These are phyloP conservation scores for Fusarium sp. DNA, from an alignment of 2,329 filamentous ascomycete genomes.

Conservation along the genomic window DNA sequence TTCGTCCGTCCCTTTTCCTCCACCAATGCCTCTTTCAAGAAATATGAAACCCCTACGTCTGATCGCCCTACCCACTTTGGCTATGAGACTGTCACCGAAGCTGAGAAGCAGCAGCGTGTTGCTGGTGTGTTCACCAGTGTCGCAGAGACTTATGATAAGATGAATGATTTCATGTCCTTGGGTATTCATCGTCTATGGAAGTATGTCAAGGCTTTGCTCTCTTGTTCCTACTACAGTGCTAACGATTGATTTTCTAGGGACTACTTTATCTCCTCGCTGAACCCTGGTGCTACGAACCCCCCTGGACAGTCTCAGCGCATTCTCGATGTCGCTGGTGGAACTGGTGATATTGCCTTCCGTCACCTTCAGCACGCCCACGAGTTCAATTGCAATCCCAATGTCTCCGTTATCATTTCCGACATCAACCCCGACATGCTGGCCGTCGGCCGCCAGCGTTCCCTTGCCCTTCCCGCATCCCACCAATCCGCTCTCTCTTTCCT, in stretches of 20 bases:
- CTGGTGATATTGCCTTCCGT: constrained; percentile 97
- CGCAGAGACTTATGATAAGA: constrained; percentile 92
- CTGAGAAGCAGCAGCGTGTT: constrained; percentile 78
- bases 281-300: constrained; percentile 74
- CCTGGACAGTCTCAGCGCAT: constrained; percentile 70
- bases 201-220: constrained; percentile 52
- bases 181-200: constrained; percentile 98
- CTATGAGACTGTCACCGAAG: constrained; percentile 84
- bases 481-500: constrained; percentile 77
- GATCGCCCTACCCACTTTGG: constrained; percentile 87
- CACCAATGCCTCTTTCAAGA: constrained; percentile 43
- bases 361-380: constrained; percentile 90
- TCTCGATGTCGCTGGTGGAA: constrained; percentile 96
- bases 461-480: constrained; percentile 64
- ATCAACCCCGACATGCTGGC: constrained; percentile 96
- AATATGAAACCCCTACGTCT: constrained; percentile 47
- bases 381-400: constrained; percentile 78
- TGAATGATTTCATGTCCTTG: constrained; percentile 99
- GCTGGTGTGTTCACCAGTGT: constrained; percentile 94
- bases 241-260: constrained; percentile 62
- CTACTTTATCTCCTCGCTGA: constrained; percentile 91
- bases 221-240: neutral
- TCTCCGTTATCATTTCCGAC: constrained; percentile 90
- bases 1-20: constrained; percentile 46
- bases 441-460: constrained; percentile 84